phyloP scores from a whole-genome alignment of 176 grass and related monocot genomes.

The Miscanthus lutarioriparius region DNA sequence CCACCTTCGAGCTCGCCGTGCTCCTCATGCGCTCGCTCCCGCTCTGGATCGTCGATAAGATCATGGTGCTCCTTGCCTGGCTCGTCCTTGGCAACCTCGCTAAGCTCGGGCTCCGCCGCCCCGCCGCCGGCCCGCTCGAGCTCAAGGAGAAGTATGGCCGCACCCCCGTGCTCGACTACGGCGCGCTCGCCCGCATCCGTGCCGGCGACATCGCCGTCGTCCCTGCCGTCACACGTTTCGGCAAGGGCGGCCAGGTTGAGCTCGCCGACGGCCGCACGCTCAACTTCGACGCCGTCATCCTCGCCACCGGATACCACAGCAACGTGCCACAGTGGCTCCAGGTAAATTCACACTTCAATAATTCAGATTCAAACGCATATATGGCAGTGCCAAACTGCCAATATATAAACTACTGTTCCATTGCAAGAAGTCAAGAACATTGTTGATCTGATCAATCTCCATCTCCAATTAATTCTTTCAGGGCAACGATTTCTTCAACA shows the following conservation, averaged over 20 bases:
- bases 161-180: slow-evolving; percentile 77
- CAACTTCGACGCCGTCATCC: slow-evolving; percentile 61
- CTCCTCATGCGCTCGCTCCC: slow-evolving; percentile 78
- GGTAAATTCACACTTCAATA: slow-evolving; percentile 37
- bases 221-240: slow-evolving; percentile 48
- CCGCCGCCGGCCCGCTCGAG: slow-evolving; percentile 56
- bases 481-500: slow-evolving; percentile 70
- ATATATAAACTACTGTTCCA: not conserved
- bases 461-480: slow-evolving; percentile 13
- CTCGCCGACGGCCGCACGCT: slow-evolving; percentile 56
- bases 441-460: not conserved
- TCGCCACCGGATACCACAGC: slow-evolving; percentile 84
- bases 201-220: slow-evolving; percentile 70
- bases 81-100: slow-evolving; percentile 58
- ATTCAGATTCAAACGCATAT: not conserved
- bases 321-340: slow-evolving; percentile 86
- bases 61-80: slow-evolving; percentile 67
- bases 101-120: slow-evolving; percentile 62
- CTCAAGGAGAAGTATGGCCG: slow-evolving; percentile 67
- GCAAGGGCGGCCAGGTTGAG: slow-evolving; percentile 34
- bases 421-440: not conserved
- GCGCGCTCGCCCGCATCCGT: slow-evolving; percentile 51
- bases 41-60: slow-evolving; percentile 74
- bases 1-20: slow-evolving; percentile 76
- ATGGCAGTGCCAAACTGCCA: too few species aligned